phyloP scores from a whole-genome alignment of 2,329 filamentous ascomycete species.

The Colletotrichum australisinense region DNA sequence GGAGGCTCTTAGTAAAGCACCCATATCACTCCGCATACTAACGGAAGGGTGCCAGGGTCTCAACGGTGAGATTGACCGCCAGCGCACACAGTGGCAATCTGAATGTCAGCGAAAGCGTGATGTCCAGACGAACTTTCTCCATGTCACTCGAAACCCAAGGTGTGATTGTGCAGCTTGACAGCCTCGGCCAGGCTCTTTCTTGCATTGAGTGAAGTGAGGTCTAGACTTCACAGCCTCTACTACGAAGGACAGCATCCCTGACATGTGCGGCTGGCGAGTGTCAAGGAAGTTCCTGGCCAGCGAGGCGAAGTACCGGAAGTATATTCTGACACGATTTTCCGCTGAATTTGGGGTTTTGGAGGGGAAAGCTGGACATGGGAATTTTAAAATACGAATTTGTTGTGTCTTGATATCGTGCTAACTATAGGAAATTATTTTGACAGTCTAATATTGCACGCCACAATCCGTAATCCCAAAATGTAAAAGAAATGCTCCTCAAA shows the following conservation, averaged over 20 bases:
- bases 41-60: neutral
- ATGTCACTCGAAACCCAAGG: neutral
- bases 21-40: neutral
- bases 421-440: neutral
- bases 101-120: too few relatives aligned
- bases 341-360: neutral
- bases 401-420: neutral
- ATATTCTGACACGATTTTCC: neutral
- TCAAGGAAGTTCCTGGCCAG: neutral
- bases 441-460: neutral
- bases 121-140: neutral
- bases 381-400: neutral
- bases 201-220: neutral
- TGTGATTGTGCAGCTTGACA: neutral
- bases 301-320: neutral
- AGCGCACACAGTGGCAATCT: neutral
- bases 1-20: neutral
- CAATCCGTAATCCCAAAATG: neutral
- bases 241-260: neutral
- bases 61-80: neutral
- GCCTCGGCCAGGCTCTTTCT: neutral
- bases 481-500: neutral
- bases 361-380: neutral
- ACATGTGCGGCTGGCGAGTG: neutral
- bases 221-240: neutral